Conservation (phyloP, 202 grass and related monocot species). For the Digitaria exilis region DNA sequence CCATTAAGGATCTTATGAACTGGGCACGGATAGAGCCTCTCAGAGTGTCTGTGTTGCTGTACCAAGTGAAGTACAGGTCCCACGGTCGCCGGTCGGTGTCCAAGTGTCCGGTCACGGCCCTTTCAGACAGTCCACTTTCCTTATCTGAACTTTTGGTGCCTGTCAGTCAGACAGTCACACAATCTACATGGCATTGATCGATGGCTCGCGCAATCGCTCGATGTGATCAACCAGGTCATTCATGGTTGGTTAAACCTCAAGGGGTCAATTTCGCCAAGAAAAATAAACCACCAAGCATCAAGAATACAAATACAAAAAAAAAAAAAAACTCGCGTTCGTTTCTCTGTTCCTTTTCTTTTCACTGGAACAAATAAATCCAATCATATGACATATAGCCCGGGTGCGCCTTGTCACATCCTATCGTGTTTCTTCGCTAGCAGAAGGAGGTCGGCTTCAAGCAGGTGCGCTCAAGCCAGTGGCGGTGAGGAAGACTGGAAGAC, state of each 20-base stretch:
- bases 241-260: neutral
- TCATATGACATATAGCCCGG: neutral
- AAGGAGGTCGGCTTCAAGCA: no score
- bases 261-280: neutral
- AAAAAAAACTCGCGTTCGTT: neutral
- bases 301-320: neutral
- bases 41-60: neutral
- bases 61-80: no score
- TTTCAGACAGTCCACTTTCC: neutral
- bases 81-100: neutral
- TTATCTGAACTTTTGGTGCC: constrained; percentile 18
- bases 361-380: neutral
- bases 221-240: constrained; percentile 11
- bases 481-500: no score
- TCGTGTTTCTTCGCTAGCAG: no score
- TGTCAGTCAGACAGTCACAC: constrained; percentile 17
- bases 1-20: neutral
- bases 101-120: neutral
- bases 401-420: no score
- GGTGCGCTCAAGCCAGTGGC: no score
- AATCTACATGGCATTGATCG: constrained; percentile 11
- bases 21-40: neutral
- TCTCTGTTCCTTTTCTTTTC: neutral
- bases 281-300: neutral
- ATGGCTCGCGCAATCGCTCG: neutral